Base-by-base conservation (phyloP, 495 filamentous ascomycete species). In the Letharia lupina region DNA sequence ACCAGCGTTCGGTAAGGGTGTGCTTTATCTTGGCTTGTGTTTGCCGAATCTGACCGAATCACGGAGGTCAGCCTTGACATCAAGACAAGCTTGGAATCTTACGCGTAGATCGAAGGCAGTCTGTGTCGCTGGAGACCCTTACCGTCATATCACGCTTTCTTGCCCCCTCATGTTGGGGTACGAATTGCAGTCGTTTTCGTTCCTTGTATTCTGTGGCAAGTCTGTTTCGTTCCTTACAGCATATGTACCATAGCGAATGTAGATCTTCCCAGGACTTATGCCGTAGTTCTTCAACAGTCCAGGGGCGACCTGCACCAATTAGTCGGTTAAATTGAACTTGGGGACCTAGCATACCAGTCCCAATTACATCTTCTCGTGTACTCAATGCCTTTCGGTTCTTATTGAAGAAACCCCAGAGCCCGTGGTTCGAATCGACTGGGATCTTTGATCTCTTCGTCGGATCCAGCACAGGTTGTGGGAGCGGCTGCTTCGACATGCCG, bases 381-480 rank as follows among this genome's bases (percentile, higher is more conserved):
- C 78, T 80, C 73, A 96, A 72, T 20, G 86, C 75, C 69, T 83
- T 82, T 59, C 81, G 82, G 62, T 86, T 80, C 60, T 79, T 76
- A 66, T 85, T 83, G 77, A 99, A 98, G 77, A 99, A 99, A 0
- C 82, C 87, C 88, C 89, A 97, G n/a, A 99, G 87, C 45, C 91
- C 92, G 77, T 99, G 94, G 65, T 94, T 76, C 10, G 82, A 80
- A 72, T 88, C 88, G 20, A 84, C 81, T 64, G 81, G 71, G 47
- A 87, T 66, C 65, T 82, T 77, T 12, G 78, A 79, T 71, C 75
- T 82, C 62, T 77, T 77, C 69, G 64, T 69, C 57, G 68, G 77
- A 72, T 82, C 79, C 16, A 80, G 74, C 13, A 89, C 86, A 13
- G 94, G 94, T 71, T 84, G 77, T 16, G 94, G 94, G 64, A 96